Conservation (phyloP, 306 rosid species). For the Glycyrrhiza uralensis region DNA sequence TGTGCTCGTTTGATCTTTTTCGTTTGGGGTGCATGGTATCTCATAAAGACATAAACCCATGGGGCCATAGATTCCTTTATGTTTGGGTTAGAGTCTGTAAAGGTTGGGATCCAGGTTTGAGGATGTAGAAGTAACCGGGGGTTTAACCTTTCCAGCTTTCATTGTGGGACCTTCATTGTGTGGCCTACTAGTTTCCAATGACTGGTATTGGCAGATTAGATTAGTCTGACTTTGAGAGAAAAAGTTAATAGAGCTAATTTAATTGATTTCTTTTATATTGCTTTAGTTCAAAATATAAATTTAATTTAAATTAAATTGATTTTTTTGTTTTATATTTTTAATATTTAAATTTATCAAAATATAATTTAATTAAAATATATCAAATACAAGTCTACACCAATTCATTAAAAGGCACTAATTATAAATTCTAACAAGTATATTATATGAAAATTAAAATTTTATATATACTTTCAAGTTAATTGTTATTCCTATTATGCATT, state of each 20-base stretch:
- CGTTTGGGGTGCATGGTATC: conserved; percentile 6
- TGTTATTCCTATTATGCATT: no score
- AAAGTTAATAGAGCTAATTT: background rate
- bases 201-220: background rate
- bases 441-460: no score
- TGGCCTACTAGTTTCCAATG: background rate
- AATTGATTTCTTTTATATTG: no score
- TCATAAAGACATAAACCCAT: background rate
- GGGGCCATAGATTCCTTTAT: conserved; percentile 30
- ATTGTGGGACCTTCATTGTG: background rate
- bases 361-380: no score
- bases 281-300: no score
- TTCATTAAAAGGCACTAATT: no score
- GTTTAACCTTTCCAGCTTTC: conserved; percentile 2
- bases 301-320: no score
- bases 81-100: background rate
- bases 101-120: background rate
- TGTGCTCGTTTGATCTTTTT: conserved; percentile 5
- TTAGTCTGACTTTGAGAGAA: background rate
- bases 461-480: no score
- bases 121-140: background rate
- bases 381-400: no score
- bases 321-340: no score
- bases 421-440: no score
- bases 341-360: no score